phyloP scores from a whole-genome alignment of 1,284 basidiomycete species.

The Cutaneotrichosporon sp. region DNA sequence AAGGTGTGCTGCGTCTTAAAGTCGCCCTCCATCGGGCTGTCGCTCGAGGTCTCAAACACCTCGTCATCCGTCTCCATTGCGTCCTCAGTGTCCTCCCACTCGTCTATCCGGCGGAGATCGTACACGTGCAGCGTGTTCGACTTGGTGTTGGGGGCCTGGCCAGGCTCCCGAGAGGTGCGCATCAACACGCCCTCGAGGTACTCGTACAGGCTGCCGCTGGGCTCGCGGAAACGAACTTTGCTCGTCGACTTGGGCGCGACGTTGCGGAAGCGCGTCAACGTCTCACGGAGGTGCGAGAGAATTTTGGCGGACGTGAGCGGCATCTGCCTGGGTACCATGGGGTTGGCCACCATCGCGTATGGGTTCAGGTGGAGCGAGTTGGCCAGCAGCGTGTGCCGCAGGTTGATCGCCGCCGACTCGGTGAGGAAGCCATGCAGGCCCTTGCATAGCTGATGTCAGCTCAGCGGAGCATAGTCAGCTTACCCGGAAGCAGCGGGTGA shows the following conservation, averaged over 20 bases:
- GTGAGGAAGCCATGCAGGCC: conserved; percentile 26
- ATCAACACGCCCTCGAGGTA: conserved; percentile 51
- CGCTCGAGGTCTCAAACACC: conserved; percentile 7
- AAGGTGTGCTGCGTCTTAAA: conserved; percentile 29
- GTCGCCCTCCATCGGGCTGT: conserved; percentile 8
- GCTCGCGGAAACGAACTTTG: conserved; percentile 37
- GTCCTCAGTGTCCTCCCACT: conserved; percentile 28
- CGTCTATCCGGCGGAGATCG: conserved; percentile 29
- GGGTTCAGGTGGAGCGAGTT: conserved; percentile 67
- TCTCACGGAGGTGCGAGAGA: conserved; percentile 40
- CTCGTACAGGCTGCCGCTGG: conserved; percentile 50
- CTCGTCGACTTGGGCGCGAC: conserved; percentile 30
- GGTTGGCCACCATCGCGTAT: conserved; percentile 46
- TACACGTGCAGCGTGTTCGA: conserved; percentile 30
- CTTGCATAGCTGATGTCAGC: conserved; percentile 16
- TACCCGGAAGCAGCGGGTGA: conserved; percentile 30
- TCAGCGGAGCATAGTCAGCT: too few relatives aligned
- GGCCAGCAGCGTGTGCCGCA: conserved; percentile 76
- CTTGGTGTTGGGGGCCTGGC: not conserved
- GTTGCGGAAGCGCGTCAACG: conserved; percentile 44
- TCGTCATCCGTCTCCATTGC: conserved; percentile 11
- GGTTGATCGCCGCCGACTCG: conserved; percentile 56
- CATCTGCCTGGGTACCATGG: conserved; percentile 27
- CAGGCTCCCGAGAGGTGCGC: conserved; percentile 26
- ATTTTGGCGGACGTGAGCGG: conserved; percentile 53